These are phyloP conservation scores for Penicillium coprophilum DNA, from an alignment of 495 filamentous ascomycete species.

Conservation along the genomic window DNA sequence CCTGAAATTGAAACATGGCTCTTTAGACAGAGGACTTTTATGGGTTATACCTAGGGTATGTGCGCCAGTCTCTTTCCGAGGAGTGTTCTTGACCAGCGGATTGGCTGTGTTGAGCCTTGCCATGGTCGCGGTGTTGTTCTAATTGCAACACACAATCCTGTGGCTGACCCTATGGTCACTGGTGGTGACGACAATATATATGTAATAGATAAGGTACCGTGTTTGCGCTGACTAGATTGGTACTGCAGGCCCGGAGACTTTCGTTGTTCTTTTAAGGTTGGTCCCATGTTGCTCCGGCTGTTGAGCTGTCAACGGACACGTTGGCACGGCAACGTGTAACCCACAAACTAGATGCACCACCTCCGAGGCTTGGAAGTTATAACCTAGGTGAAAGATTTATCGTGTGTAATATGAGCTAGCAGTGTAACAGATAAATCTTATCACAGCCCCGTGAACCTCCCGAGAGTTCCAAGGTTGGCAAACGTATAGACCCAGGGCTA, in stretches of 20 bases:
- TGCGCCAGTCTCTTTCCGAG: background rate
- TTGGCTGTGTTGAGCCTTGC: constrained; percentile 11
- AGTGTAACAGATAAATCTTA: background rate
- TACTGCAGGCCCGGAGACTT: background rate
- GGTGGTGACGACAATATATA: background rate
- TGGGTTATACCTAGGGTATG: background rate
- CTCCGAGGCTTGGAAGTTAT: background rate
- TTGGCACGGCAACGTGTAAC: constrained; percentile 20
- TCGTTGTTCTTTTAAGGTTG: constrained; percentile 3
- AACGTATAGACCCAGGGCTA: no score
- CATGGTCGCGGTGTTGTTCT: constrained; percentile 1
- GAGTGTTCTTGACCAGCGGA: constrained; percentile 2
- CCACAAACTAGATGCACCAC: background rate
- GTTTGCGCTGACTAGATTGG: background rate
- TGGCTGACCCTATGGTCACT: background rate
- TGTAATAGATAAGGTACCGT: background rate
- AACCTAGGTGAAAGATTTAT: background rate
- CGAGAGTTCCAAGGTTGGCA: no score
- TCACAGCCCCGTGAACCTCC: background rate
- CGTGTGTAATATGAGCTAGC: background rate
- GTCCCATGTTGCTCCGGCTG: background rate
- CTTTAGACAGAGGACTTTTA: background rate
- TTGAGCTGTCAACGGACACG: constrained; percentile 14
- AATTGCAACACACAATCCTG: background rate
- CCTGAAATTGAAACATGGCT: background rate